Conservation (phyloP, 1,139 yeast genomes). For the Yamadazyma siamensis region DNA sequence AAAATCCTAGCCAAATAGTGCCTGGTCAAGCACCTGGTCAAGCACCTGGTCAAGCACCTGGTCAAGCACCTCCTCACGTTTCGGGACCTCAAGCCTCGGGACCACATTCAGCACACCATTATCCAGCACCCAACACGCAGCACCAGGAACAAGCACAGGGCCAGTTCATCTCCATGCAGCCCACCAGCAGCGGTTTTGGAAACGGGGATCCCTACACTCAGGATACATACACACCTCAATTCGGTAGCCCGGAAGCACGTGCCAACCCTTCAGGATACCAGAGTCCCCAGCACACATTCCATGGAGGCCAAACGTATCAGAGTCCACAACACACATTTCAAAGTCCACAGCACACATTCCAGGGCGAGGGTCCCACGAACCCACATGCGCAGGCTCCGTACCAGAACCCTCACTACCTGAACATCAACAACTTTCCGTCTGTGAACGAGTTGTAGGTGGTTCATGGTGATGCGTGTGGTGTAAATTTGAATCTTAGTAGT, state of each 20-base stretch:
- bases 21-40: slow-evolving; percentile 1
- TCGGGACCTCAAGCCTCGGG: too few relatives aligned
- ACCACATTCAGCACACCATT: too few relatives aligned
- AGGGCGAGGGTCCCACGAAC: slow-evolving; percentile 15
- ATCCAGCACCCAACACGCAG: too few relatives aligned
- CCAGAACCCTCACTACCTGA: too few relatives aligned
- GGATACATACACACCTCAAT: not conserved
- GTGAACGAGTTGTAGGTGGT: slow-evolving; percentile 23
- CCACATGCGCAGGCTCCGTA: too few relatives aligned
- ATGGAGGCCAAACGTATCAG: too few relatives aligned
- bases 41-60: not conserved
- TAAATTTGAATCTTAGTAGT: too few relatives aligned
- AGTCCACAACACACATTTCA: slow-evolving; percentile 5
- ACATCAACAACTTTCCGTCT: slow-evolving; percentile 28
- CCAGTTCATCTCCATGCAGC: slow-evolving; percentile 8
- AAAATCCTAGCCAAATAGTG: slow-evolving; percentile 1
- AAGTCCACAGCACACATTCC: slow-evolving; percentile 2
- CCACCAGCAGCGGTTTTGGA: slow-evolving; percentile 16
- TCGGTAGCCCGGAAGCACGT: too few relatives aligned
- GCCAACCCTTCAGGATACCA: too few relatives aligned
- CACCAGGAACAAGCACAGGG: too few relatives aligned
- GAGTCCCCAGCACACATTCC: too few relatives aligned
- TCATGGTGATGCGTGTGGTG: too few relatives aligned
- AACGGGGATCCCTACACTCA: slow-evolving; percentile 8
- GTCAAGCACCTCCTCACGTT: not conserved